phyloP scores from a whole-genome alignment of 257 asterid genomes.

The Scutellaria barbata region DNA sequence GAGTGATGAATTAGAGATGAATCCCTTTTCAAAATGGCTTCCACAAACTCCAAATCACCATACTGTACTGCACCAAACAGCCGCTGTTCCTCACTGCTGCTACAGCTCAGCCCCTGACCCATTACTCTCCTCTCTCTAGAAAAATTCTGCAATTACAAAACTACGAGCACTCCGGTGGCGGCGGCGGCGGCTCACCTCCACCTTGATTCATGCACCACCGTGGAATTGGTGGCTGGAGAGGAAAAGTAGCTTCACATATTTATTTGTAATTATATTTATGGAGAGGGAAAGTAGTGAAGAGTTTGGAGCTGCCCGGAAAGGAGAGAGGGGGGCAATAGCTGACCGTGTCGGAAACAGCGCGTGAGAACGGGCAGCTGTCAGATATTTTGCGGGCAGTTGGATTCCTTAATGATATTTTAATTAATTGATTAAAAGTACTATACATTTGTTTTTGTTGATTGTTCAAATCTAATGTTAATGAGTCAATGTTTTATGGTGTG shows the following conservation, averaged over 20 bases:
- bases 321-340: conserved; percentile 42
- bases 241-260: conserved; percentile 38
- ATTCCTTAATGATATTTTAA: conserved; percentile 36
- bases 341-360: conserved; percentile 49
- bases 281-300: conserved; percentile 17
- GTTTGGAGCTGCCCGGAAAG: conserved; percentile 65
- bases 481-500: conserved; percentile 28
- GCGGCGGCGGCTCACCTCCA: conserved; percentile 38
- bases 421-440: background rate
- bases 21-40: conserved; percentile 51
- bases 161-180: background rate
- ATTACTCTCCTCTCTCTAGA: conserved; percentile 38
- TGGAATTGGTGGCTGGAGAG: conserved; percentile 43
- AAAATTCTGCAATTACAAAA: background rate
- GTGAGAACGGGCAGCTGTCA: conserved; percentile 65
- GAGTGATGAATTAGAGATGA: conserved; percentile 53
- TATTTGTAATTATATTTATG: conserved; percentile 23
- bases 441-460: conserved; percentile 14
- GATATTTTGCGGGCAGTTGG: conserved; percentile 70
- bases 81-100: conserved; percentile 65
- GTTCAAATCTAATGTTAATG: conserved; percentile 25
- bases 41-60: conserved; percentile 71
- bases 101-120: conserved; percentile 98
- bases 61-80: conserved; percentile 70
- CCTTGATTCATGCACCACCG: conserved; percentile 59